phyloP scores from a whole-genome alignment of 1,139 yeast species.

The Sugiyamaella sp. region DNA sequence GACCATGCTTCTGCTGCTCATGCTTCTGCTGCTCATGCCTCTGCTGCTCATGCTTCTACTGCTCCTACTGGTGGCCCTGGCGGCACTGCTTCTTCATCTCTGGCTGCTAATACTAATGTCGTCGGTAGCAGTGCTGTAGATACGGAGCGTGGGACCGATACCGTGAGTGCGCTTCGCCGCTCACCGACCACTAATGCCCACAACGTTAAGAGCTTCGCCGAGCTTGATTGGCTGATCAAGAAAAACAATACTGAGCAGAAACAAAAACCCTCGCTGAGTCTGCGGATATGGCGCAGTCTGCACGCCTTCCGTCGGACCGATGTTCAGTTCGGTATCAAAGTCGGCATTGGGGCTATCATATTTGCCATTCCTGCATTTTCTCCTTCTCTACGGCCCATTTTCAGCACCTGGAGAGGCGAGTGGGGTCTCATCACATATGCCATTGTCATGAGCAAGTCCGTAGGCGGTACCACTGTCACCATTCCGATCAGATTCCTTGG shows the following conservation, averaged over 20 bases:
- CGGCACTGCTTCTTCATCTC: not conserved
- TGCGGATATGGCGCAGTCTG: conserved; percentile 49
- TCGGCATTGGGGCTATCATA: conserved; percentile 73
- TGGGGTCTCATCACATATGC: conserved; percentile 84
- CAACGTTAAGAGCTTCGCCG: conserved; percentile 9
- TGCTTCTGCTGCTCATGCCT: not conserved
- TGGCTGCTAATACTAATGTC: not conserved
- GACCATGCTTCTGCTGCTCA: not conserved
- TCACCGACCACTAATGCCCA: conserved; percentile 8
- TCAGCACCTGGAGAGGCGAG: conserved; percentile 74
- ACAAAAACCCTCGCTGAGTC: conserved; percentile 16
- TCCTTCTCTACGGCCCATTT: conserved; percentile 55
- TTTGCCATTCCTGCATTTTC: conserved; percentile 70
- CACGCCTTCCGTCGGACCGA: conserved; percentile 59
- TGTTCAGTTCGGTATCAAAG: conserved; percentile 77
- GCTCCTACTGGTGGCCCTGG: not conserved
- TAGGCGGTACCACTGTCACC: conserved; percentile 86
- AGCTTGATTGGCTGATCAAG: conserved; percentile 11
- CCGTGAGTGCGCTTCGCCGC: not conserved
- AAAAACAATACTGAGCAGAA: conserved; percentile 7
- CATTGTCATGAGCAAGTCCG: conserved; percentile 81
- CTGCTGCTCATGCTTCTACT: not conserved
- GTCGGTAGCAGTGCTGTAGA: not conserved
- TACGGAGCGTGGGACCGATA: not conserved
- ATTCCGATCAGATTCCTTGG: conserved; percentile 77